phyloP scores from a whole-genome alignment of 2,329 filamentous ascomycete species.

The Meredithiella fracta region DNA sequence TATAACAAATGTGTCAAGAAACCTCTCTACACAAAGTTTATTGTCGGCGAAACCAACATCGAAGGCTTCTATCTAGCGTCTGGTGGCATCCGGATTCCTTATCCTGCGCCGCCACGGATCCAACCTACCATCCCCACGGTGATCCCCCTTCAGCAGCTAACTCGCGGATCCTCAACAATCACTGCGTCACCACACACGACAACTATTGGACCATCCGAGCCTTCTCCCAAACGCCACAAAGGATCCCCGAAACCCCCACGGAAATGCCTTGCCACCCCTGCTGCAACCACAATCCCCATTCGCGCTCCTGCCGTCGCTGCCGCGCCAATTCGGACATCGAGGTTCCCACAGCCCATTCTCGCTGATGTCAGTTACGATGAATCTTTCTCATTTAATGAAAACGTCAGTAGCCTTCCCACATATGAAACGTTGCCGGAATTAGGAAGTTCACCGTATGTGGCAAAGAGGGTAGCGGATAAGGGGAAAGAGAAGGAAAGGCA shows the following conservation, averaged over 20 bases:
- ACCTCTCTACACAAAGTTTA: conserved; percentile 14
- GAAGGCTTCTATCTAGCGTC: too few relatives aligned
- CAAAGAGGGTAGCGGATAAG: not conserved
- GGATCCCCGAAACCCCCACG: not conserved
- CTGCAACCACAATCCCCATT: not conserved
- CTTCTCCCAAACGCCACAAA: too few relatives aligned
- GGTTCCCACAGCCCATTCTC: not conserved
- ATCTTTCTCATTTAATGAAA: not conserved
- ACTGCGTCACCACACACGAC: too few relatives aligned
- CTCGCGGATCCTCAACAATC: too few relatives aligned
- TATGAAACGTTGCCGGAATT: not conserved
- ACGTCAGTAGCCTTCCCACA: not conserved
- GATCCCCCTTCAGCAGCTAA: too few relatives aligned
- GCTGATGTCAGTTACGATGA: not conserved
- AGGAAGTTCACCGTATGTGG: not conserved
- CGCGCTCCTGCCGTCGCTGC: too few relatives aligned
- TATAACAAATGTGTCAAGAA: conserved; percentile 21
- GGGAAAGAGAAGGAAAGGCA: not conserved
- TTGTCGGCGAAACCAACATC: too few relatives aligned
- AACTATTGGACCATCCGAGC: too few relatives aligned
- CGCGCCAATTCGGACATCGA: too few relatives aligned
- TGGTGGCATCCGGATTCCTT: too few relatives aligned
- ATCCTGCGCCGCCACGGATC: too few relatives aligned
- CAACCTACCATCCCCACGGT: too few relatives aligned
- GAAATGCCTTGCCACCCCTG: not conserved